Base-by-base conservation (phyloP, 2,329 filamentous ascomycete genomes). In the Ophiocordyceps sinensis region DNA sequence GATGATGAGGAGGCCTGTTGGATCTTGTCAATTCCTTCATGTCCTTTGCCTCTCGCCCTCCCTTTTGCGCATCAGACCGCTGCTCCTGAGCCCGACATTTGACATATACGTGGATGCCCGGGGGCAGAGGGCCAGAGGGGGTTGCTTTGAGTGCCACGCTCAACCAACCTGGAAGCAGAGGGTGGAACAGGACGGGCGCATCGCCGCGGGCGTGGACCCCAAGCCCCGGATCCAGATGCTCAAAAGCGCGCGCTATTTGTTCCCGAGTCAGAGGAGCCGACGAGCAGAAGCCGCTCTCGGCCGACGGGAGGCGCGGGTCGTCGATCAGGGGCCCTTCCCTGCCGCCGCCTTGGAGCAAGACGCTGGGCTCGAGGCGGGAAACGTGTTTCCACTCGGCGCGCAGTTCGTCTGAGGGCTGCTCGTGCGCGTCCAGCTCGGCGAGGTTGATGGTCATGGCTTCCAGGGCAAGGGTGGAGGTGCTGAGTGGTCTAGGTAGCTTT, bases 361-460 rank as follows among this genome's bases (percentile, higher is more conserved):
- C 65, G 8, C 61, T 51, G 3, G 69, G 59, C 0, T 77, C 71
- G 31, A 75, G 67, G 47, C 73, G 80, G 21, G 81, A 77, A 50
- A 81, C 85, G 35, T 64, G 64, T 59, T 94, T 94, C 74, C 86
- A 95, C 41, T 77, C 64, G 37, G 71, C 64, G 45, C 79, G 77
- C 49, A 95, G 67, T 39, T 67, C 60, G 12, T 79, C 75, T 3
- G 87, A 84, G 2, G 87, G 85, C 51, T 79, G 78, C 58, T 86
- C 77, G 57, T 89, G 77, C 26, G 87, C 80, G 60, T 94, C 82
- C 3, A 88, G 65, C 17, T 69, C 65, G 8, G 47, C 44, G 36
- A 55, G 52, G n/a, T 46, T 49, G 35, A 45, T 38, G 8, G 50
- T 43, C 56, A 60, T 58, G 42, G 36, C 46, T 21, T 29, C 14